Base-by-base conservation (phyloP, 768 basidiomycete genomes). In the Rhodotorula diobovata region DNA sequence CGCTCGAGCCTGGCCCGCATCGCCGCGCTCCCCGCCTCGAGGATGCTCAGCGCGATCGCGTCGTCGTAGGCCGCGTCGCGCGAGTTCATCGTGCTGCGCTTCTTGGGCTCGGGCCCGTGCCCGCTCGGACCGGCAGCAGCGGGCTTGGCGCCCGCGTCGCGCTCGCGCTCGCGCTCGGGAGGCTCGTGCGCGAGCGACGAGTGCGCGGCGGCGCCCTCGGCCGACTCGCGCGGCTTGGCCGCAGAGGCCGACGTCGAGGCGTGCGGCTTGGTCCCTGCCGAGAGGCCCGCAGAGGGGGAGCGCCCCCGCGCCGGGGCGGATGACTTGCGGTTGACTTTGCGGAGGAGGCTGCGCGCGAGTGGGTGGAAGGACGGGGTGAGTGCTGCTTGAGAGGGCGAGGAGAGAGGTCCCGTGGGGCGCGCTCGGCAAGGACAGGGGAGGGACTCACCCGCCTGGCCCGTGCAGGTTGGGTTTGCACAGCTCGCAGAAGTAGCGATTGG, bases 31-130 rank as follows among this genome's bases (percentile, higher is more conserved):
- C 66, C 66, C 2, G 56, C 32, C 46, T 65, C 70, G 4, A 75
- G n/a, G 28, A 75, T 71, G 21, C 56, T 65, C 53, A 72, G 46
- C 58, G 80, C 79, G 56, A 83, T 81, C 50, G 88, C 91, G 78
- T 93, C 90, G 79, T 95, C 94, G 79, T 93, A 94, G 21, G 80
- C 81, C 25, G 94, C 91, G 80, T 96, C 95, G 67, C 95, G 84
- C 77, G 91, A 94, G 80, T 98, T 98, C 93, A 99, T 95, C 61
- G 96, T 99, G 77, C 91, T 93, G 70, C 96, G 85, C 63, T 91
- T 87, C 82, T 93, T 95, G 51, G 20, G 46, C 25, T 59, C 34
- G 51, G 20, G 46, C 25, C 50, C 34, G 50, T 39, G 0, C 32
- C 60, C 55, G 34, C 41, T 30, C 11, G 53, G 16, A 50, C 5